phyloP scores from a whole-genome alignment of 2,329 filamentous ascomycete genomes.

The Botrytis paeoniae region DNA sequence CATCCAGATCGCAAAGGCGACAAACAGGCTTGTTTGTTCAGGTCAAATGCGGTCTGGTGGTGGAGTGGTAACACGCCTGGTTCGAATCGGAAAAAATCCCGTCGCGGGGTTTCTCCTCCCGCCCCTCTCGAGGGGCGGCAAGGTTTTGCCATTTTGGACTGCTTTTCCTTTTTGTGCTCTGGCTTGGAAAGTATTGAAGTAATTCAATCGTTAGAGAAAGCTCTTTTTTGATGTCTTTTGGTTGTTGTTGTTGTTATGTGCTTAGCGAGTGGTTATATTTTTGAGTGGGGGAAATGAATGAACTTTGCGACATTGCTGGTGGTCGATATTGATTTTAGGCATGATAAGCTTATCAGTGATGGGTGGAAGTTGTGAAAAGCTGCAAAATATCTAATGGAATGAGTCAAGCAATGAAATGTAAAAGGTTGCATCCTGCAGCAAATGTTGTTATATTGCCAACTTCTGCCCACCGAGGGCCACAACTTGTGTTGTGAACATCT shows the following conservation, averaged over 20 bases:
- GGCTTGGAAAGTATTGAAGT: neutral
- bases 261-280: neutral
- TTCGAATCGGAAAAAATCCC: neutral
- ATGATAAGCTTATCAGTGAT: neutral
- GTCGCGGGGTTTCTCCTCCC: neutral
- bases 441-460: neutral
- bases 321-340: too few species aligned
- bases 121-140: neutral
- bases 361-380: neutral
- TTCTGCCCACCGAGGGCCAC: neutral
- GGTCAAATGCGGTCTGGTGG: neutral
- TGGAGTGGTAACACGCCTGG: neutral
- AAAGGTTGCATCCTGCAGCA: neutral
- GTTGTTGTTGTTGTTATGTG: neutral
- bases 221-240: neutral
- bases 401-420: fast-evolving
- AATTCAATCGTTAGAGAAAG: neutral
- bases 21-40: neutral
- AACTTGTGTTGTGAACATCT: neutral
- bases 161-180: neutral
- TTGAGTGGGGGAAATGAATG: too few species aligned
- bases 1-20: neutral
- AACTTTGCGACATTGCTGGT: too few species aligned
- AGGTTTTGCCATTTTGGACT: neutral
- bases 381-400: neutral